phyloP scores from a whole-genome alignment of 2,329 filamentous ascomycete species.

The Trichoderma atrobrunneum region DNA sequence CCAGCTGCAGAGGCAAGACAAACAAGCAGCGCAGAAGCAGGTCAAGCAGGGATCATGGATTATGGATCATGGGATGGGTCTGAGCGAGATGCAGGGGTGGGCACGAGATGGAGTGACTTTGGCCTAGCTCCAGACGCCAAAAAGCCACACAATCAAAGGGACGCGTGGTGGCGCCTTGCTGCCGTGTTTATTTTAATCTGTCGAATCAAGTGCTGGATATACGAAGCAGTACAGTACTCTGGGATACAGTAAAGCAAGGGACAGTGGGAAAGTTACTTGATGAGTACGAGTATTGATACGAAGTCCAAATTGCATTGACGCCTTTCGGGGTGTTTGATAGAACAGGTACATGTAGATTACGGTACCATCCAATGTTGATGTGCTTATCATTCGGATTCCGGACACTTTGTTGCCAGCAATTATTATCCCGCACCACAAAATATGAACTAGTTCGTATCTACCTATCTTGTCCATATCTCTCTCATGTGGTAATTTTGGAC shows the following conservation, averaged over 20 bases:
- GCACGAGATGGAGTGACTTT: background rate
- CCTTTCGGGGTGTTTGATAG: background rate
- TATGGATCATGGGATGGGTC: background rate
- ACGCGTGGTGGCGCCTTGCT: constrained; percentile 13
- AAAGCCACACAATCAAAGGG: constrained; percentile 16
- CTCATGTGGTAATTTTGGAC: background rate
- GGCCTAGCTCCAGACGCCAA: background rate
- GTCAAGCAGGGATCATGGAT: background rate
- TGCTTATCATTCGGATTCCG: background rate
- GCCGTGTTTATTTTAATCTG: constrained; percentile 18
- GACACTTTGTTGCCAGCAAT: background rate
- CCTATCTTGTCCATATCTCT: background rate
- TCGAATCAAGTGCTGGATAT: background rate
- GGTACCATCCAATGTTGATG: background rate
- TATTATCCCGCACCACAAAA: background rate
- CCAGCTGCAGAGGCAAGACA: constrained; percentile 15
- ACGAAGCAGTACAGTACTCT: background rate
- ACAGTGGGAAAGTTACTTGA: background rate
- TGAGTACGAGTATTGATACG: background rate
- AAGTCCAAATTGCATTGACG: background rate
- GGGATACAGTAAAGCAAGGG: background rate
- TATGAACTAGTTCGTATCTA: background rate
- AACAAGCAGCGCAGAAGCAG: background rate
- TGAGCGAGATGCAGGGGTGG: constrained; percentile 15
- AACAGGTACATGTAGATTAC: background rate